Base-by-base conservation (phyloP, 1,139 yeast genomes). In the Geotrichum fermentans region DNA sequence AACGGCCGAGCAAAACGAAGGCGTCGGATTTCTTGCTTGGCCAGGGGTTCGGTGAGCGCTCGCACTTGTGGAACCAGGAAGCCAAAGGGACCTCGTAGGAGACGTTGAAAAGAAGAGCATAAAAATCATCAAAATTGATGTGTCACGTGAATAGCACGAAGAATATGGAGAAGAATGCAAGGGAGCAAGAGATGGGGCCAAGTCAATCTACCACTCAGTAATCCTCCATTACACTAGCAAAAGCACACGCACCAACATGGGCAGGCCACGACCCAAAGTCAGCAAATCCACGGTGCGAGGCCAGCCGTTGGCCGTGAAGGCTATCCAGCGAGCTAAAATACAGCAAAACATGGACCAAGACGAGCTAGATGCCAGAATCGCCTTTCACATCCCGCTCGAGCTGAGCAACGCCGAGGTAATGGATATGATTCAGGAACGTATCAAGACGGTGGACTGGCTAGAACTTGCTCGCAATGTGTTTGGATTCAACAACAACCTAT, bases 201-300 rank as follows among this genome's bases (percentile, higher is more conserved):
- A n/a, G n/a, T n/a, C n/a, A n/a, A n/a, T n/a, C n/a, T n/a, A n/a
- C n/a, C n/a, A n/a, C n/a, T n/a, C n/a, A n/a, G n/a, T n/a, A n/a
- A n/a, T n/a, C n/a, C n/a, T n/a, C n/a, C n/a, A n/a, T n/a, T n/a
- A n/a, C n/a, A n/a, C n/a, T 10, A 24, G 28, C 28, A 24, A 24
- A 24, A 6, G 14, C 14, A 20, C 24, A 40, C n/a, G 4, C 28
- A 21, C 5, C 8, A 17, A 8, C 18, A 40, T 39, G 45, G 45
- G 50, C 22, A 32, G 43, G 17, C 50, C 50, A 6, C 37, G 46
- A 16, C 46, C 43, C 4, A 41, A 42, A 37, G 50, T 46, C 10
- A 32, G 40, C 16, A 46, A 46, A 30, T 35, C 41, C n/a, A 46
- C 45, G 7, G 26, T 26, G 22, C 35, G 41, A n/a, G 36, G 45